phyloP scores from a whole-genome alignment of 2,329 filamentous ascomycete species.

The Pestalotiopsis sp. region DNA sequence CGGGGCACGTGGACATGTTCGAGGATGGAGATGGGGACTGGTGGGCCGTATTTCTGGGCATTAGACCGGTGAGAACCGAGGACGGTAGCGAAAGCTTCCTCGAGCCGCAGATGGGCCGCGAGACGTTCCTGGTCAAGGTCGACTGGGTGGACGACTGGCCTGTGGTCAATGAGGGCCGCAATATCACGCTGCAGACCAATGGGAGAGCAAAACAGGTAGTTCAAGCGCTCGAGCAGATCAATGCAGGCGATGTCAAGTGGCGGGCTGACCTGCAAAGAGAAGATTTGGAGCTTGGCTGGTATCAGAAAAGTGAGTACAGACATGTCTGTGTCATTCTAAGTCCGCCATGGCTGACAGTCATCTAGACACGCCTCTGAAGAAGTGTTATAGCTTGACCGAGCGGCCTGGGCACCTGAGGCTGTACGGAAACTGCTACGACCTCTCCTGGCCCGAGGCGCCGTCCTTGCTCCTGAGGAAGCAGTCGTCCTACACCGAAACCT shows the following conservation, averaged over 20 bases:
- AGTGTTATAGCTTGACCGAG: slow-evolving; percentile 48
- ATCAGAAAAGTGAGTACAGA: slow-evolving; percentile 34
- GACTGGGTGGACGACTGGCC: slow-evolving; percentile 56
- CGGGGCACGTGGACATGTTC: slow-evolving; percentile 52
- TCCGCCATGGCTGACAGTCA: not conserved
- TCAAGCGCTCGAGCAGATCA: slow-evolving; percentile 15
- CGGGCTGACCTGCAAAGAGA: slow-evolving; percentile 35
- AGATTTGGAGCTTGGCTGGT: slow-evolving; percentile 39
- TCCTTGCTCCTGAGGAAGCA: slow-evolving; percentile 59
- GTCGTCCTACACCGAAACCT: slow-evolving; percentile 42
- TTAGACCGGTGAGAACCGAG: slow-evolving; percentile 36
- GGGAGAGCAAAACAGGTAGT: slow-evolving; percentile 27
- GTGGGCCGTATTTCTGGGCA: slow-evolving; percentile 51
- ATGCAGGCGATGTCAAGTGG: slow-evolving; percentile 36
- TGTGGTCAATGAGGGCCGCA: slow-evolving; percentile 48
- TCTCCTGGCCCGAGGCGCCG: slow-evolving; percentile 52
- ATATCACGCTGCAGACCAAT: slow-evolving; percentile 41
- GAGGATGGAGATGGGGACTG: slow-evolving; percentile 46
- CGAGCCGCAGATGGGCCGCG: slow-evolving; percentile 47
- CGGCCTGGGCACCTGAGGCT: slow-evolving; percentile 47
- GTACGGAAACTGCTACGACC: slow-evolving; percentile 53
- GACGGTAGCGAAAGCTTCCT: slow-evolving; percentile 28
- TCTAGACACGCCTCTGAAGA: slow-evolving; percentile 50
- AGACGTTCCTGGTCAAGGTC: slow-evolving; percentile 52
- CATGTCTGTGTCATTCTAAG: not conserved